Percentiles rank a stretch among this genome's conserved stretches.
Evolutionary conservation across 257 asterid genomes (phyloP).

Genomic region (Asclepias syriaca): DNA sequence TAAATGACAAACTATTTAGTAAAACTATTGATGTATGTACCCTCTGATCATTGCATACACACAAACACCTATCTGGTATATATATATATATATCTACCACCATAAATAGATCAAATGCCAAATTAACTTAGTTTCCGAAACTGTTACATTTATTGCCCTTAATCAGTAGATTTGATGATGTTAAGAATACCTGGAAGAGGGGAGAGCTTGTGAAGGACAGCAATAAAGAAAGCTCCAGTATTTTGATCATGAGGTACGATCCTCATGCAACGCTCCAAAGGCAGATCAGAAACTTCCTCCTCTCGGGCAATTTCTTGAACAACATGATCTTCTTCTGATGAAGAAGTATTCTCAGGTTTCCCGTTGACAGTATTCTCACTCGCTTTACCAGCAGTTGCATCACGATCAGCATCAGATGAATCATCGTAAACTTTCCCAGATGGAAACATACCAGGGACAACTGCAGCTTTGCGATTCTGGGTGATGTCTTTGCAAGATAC

Average conservation of each 20-base stretch:
- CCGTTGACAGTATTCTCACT: conserved; percentile 24
- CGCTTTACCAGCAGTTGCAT: conserved; percentile 22
- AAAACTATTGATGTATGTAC: not conserved
- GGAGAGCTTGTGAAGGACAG: conserved; percentile 70
- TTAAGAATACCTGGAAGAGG: conserved; percentile 55
- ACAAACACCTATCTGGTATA: no score
- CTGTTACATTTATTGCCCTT: conserved; percentile 1
- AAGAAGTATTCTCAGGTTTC: conserved; percentile 26
- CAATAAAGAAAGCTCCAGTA: conserved; percentile 97
- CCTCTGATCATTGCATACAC: no score
- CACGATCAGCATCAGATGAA: conserved; percentile 35
- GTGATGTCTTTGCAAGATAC: conserved; percentile 59
- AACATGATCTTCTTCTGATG: conserved; percentile 29
- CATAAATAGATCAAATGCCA: not conserved
- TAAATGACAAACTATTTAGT: conserved; percentile 1
- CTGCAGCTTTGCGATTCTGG: conserved; percentile 52
- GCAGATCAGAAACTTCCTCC: conserved; percentile 72
- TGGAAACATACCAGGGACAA: conserved; percentile 91
- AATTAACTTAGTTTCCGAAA: not conserved
- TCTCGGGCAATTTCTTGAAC: conserved; percentile 32
- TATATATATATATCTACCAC: no score
- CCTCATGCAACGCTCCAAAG: conserved; percentile 93
- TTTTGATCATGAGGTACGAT: conserved; percentile 97
- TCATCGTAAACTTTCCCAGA: conserved; percentile 60
- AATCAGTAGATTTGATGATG: not conserved